phyloP scores from a whole-genome alignment of 176 grass and related monocot species.

The Ampelocalamus luodianensis region DNA sequence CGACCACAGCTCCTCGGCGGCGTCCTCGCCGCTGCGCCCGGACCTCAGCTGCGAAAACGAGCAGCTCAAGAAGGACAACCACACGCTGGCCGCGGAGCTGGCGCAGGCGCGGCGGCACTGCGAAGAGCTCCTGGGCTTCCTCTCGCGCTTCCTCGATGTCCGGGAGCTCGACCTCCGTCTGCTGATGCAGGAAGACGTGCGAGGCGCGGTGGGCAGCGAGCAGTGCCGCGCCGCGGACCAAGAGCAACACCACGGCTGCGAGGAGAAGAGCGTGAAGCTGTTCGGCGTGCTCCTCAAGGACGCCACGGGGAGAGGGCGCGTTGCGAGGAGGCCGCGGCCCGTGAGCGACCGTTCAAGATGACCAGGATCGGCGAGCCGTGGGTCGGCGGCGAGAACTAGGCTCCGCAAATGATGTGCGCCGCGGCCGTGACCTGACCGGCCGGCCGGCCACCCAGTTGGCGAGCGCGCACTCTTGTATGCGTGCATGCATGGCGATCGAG shows the following conservation, averaged over 20 bases:
- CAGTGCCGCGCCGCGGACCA: neutral
- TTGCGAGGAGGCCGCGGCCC: constrained; percentile 50
- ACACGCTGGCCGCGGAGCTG: constrained; percentile 58
- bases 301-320: constrained; percentile 42
- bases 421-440: neutral
- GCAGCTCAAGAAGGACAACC: constrained; percentile 73
- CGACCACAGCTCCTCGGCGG: constrained; percentile 56
- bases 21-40: constrained; percentile 51
- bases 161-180: constrained; percentile 53
- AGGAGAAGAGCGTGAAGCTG: constrained; percentile 60
- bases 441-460: too few species aligned
- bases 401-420: constrained; percentile 23
- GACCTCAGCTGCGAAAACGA: constrained; percentile 67
- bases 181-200: constrained; percentile 53
- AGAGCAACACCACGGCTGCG: neutral
- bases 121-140: constrained; percentile 70
- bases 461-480: neutral
- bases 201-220: neutral
- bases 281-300: constrained; percentile 73
- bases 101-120: constrained; percentile 58
- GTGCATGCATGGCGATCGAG: neutral
- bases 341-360: constrained; percentile 65
- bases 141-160: constrained; percentile 79
- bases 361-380: constrained; percentile 52
- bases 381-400: constrained; percentile 53